Evolutionary conservation across 1,139 yeast genomes (phyloP).

Genomic region (Protomyces pachydermus): DNA sequence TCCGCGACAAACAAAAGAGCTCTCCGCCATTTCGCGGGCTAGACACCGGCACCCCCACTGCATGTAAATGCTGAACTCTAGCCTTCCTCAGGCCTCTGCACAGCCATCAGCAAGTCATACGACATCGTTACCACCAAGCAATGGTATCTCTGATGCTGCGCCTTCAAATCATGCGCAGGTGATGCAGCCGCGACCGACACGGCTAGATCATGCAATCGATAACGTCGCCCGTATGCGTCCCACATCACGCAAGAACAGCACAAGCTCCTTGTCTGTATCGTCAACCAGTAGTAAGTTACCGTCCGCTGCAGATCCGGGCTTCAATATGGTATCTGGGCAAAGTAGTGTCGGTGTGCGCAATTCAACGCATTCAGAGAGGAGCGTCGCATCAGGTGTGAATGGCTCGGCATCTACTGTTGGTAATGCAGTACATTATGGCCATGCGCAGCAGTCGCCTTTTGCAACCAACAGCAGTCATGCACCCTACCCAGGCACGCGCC

Average conservation of each 20-base stretch:
- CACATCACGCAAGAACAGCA: neutral
- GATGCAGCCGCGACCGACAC: neutral
- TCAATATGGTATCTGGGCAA: neutral
- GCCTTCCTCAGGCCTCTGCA: neutral
- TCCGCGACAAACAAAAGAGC: too few relatives aligned
- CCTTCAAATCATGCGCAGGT: neutral
- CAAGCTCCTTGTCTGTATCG: neutral
- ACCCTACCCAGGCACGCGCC: neutral
- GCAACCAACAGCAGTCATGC: neutral
- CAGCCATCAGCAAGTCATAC: neutral
- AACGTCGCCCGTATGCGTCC: neutral
- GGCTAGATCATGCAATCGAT: neutral
- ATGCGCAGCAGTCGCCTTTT: neutral
- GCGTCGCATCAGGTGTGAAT: neutral
- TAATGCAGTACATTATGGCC: neutral
- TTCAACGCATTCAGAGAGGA: neutral
- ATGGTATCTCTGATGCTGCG: neutral
- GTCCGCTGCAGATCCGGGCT: neutral
- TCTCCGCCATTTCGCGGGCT: too few relatives aligned
- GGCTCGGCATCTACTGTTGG: neutral
- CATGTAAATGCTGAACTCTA: neutral
- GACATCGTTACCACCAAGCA: neutral
- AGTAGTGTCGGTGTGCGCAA: neutral
- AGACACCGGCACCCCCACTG: neutral
- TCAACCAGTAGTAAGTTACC: neutral